Percentiles rank a stretch among this genome's conserved stretches.
phyloP scores from a whole-genome alignment of 208 protist genomes.

The Trypanosoma rangeli region DNA sequence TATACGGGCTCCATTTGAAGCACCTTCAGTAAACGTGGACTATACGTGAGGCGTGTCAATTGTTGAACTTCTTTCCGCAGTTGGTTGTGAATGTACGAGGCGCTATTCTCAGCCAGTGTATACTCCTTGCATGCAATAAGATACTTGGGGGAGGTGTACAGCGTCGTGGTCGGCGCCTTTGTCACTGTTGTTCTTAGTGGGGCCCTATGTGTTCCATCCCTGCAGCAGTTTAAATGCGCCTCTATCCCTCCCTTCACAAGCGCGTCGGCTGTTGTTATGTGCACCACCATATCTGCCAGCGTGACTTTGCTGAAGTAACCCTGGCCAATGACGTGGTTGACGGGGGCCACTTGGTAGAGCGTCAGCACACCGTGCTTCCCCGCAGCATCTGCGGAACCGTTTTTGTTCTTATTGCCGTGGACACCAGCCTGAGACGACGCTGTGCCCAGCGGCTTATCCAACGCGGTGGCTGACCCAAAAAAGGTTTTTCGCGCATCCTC shows the following conservation, averaged over 20 bases:
- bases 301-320: constrained; percentile 52
- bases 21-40: constrained; percentile 46
- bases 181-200: not conserved
- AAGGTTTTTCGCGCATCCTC: constrained; percentile 1
- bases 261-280: constrained; percentile 23
- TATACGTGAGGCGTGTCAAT: constrained; percentile 49
- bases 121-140: constrained; percentile 73
- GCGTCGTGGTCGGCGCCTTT: not conserved
- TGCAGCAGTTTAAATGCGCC: not conserved
- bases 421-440: not conserved
- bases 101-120: constrained; percentile 25
- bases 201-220: not conserved
- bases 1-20: constrained; percentile 57
- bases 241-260: not conserved
- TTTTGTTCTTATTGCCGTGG: not conserved
- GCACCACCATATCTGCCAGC: constrained; percentile 55
- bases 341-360: constrained; percentile 14
- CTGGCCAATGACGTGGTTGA: constrained; percentile 33
- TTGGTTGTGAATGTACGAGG: constrained; percentile 30
- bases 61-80: constrained; percentile 44
- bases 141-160: constrained; percentile 27
- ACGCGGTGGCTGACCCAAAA: not conserved
- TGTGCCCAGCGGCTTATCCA: not conserved
- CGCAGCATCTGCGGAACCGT: not conserved
- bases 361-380: not conserved